These are phyloP conservation scores for Lactarius pseudohatsudake DNA, from an alignment of 768 basidiomycete species.

Conservation along the genomic window DNA sequence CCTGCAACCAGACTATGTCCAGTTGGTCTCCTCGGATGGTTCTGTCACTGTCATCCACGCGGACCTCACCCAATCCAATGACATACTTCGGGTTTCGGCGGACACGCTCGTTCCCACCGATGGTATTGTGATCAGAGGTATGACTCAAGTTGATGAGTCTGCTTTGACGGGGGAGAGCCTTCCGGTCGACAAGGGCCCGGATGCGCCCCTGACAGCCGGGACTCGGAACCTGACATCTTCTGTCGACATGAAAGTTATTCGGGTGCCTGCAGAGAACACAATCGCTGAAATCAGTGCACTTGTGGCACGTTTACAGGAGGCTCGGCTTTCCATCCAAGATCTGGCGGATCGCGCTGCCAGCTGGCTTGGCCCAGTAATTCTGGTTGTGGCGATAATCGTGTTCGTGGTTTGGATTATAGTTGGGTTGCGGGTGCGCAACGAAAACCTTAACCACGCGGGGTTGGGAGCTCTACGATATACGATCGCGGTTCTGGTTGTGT, in stretches of 20 bases:
- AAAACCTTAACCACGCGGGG: constrained; percentile 32
- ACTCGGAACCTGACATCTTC: constrained; percentile 39
- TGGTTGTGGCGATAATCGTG: constrained; percentile 40
- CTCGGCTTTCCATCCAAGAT: constrained; percentile 41
- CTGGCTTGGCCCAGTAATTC: constrained; percentile 50
- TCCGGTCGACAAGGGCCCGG: constrained; percentile 39
- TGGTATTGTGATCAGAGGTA: constrained; percentile 39
- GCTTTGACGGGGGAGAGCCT: constrained; percentile 45
- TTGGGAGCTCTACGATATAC: constrained; percentile 49
- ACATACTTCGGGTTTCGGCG: constrained; percentile 38
- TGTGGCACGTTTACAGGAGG: constrained; percentile 40
- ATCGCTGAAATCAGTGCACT: constrained; percentile 40
- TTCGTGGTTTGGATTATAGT: constrained; percentile 42
- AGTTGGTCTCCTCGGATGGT: constrained; percentile 34
- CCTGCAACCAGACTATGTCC: constrained; percentile 37
- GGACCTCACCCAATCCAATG: constrained; percentile 40
- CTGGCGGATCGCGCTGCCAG: constrained; percentile 51
- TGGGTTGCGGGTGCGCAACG: constrained; percentile 34
- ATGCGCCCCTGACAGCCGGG: constrained; percentile 40
- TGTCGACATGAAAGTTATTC: constrained; percentile 39
- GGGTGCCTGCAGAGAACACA: constrained; percentile 43
- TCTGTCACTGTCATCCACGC: constrained; percentile 30
- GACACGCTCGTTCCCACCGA: constrained; percentile 43
- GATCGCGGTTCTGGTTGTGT: constrained; percentile 51
- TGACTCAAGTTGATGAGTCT: constrained; percentile 43